Base-by-base conservation (phyloP, 2,329 filamentous ascomycete genomes). In the Talaromyces atroroseus region DNA sequence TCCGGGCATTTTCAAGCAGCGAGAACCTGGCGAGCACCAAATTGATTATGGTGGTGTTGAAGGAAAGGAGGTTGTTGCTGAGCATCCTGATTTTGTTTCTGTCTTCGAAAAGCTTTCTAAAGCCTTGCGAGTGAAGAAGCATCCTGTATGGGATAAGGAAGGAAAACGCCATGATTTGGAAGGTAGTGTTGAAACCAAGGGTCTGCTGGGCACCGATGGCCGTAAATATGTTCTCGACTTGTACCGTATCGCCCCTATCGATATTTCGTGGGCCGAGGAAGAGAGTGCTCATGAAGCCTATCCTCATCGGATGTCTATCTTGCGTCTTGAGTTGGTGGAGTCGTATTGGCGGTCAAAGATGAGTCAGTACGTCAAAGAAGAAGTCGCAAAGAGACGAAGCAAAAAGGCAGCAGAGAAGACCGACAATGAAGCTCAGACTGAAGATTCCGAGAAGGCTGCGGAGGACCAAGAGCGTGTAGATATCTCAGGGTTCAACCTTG, bases 31-130 rank as follows among this genome's bases (percentile, higher is more conserved):
- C 52, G 94, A 99, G 82, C 94, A 96, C 74, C 94, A 97, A 74
- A 97, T 99, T 64, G 94, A 99, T 71, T 99, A 99, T 68, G 94
- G 94, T 69, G 94, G 92, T 63, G 94, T 97, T 32, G 94, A 99
- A 71, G 94, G 95, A 63, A 96, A 95, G 75, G 94, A 99, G 63
- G 83, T 95, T 24, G 90, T 99, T 52, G 92, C 94, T 0, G 88
- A 90, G 12, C 90, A 97, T 67, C 87, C 95, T 68, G 85, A 86
- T 20, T 99, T 99, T 66, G 84, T 85, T 0, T 78, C 87, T 26
- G 82, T 90, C 10, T 99, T 99, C 66, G 85, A 90, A 68, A 91
- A 95, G 77, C 82, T 99, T 32, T 96, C 92, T 45, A 91, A 92
- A 74, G 84, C 90, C 2, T 82, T 97, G 66, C 89, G 88, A 63